Evolutionary conservation across 176 grass and related monocot genomes (phyloP), one percentile per base, ranked within the genome.

Genomic region (Zizania latifolia): DNA sequence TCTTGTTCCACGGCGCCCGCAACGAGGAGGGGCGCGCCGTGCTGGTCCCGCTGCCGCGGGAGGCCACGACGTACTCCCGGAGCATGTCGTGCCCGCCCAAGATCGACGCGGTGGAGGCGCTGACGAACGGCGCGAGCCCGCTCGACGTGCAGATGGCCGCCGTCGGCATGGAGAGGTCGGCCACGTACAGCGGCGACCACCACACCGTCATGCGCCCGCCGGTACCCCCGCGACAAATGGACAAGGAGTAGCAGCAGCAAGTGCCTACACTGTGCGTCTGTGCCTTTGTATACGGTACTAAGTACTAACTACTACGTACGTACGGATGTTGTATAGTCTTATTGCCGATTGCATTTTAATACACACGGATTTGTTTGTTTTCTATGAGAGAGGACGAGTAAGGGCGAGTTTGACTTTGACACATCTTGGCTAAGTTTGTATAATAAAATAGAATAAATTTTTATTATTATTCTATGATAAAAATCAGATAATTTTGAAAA

Each of bases 1-100:
- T 94, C 70, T 48, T 72, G 29, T 65, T 26, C 48, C 50, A 40
- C 40, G 63, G 61, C 30, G 85, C 71, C 19, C 73, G 83, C 50
- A 82, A 90, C 44, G 71, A 83, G 41, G 88, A 85, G 2, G 85
- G 90, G 0, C 80, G 64, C 36, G 51, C 54, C 14, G 88, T 93
- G 75, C 71, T 93, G 12, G 65, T 93, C 68, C 94, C 94, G 27
- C 73, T 93, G 62, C 94, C 94, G 13, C 68, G 94, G 10, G 94
- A 91, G 77, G 88, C 48, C 60, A 71, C 56, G 50, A 57, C 16
- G 39, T 27, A 65, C 34, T 30, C 54, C 0, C 65, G 86, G 56
- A 99, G 95, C 83, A 31, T 81, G 16, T 94, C 95, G 14, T 99
- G 89, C 78, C 95, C 95, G 10, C 72, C 92, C 58, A 74, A 82